These are phyloP conservation scores for Chenopodium suecicum DNA, from an alignment of 148 eudicot genomes.

Conservation along the genomic window DNA sequence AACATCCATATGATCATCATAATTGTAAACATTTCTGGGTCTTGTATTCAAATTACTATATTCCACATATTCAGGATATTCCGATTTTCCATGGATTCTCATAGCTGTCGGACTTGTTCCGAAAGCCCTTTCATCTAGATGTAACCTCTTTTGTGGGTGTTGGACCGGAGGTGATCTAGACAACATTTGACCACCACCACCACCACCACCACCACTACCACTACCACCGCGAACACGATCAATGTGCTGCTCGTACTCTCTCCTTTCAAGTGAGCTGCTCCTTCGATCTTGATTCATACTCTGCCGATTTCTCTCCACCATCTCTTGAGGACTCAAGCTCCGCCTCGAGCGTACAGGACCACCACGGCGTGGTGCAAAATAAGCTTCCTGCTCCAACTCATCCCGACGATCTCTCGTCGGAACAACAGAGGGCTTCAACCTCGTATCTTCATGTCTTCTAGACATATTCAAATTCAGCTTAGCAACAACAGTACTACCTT, in stretches of 20 bases:
- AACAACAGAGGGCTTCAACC: conserved; percentile 10
- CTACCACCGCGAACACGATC: conserved; percentile 8
- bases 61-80: conserved; percentile 28
- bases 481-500: neutral
- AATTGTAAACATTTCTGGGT: conserved; percentile 13
- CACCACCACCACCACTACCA: conserved; percentile 13
- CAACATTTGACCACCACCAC: conserved; percentile 12
- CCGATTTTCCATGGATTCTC: conserved; percentile 17
- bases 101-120: neutral
- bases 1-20: conserved; percentile 16
- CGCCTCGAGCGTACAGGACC: conserved; percentile 19
- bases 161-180: conserved; percentile 26
- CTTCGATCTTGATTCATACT: conserved; percentile 9
- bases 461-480: neutral
- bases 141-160: conserved; percentile 9
- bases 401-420: conserved; percentile 20
- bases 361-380: conserved; percentile 14
- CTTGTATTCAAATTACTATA: conserved; percentile 20
- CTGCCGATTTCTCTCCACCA: conserved; percentile 8
- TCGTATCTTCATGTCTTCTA: conserved; percentile 24
- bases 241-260: conserved; percentile 21
- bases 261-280: conserved; percentile 25
- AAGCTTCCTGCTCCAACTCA: conserved; percentile 17
- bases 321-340: conserved; percentile 28
- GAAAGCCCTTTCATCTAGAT: conserved; percentile 20